Conservation (phyloP, 2,329 filamentous ascomycete genomes). For the Pestalotiopsis sp. region DNA sequence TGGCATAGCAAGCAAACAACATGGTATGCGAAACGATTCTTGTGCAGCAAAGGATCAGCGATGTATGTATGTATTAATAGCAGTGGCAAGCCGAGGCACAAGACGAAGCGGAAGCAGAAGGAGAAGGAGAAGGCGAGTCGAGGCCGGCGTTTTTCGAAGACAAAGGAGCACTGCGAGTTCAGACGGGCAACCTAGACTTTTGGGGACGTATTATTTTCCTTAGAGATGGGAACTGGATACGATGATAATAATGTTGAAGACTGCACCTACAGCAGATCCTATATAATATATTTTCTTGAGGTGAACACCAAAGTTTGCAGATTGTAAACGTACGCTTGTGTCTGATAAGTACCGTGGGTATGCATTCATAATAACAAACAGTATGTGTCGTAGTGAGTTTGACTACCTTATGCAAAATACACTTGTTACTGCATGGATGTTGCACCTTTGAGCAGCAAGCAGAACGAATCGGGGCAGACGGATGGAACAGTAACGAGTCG, state of each 20-base stretch:
- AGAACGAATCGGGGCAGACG: background rate
- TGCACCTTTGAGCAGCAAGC: background rate
- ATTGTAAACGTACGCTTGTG: background rate
- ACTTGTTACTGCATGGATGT: background rate
- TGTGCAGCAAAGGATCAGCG: background rate
- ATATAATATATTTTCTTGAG: slow-evolving; percentile 3
- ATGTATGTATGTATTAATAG: slow-evolving; percentile 3
- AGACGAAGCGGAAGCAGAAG: background rate
- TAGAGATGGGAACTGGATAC: slow-evolving; percentile 1
- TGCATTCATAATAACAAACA: background rate
- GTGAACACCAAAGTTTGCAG: background rate
- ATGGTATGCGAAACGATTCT: background rate
- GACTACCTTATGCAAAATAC: background rate
- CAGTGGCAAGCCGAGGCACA: background rate
- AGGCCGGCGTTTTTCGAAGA: background rate
- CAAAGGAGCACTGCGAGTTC: background rate
- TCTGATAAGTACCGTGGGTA: background rate
- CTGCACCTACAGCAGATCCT: background rate
- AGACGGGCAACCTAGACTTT: background rate
- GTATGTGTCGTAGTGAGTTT: background rate
- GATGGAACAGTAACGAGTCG: background rate
- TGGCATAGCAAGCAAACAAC: slow-evolving; percentile 14
- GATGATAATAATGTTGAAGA: slow-evolving; percentile 1
- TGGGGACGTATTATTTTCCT: background rate
- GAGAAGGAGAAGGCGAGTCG: background rate